phyloP scores from a whole-genome alignment of 202 grass and related monocot genomes.

The Eragrostis tef region DNA sequence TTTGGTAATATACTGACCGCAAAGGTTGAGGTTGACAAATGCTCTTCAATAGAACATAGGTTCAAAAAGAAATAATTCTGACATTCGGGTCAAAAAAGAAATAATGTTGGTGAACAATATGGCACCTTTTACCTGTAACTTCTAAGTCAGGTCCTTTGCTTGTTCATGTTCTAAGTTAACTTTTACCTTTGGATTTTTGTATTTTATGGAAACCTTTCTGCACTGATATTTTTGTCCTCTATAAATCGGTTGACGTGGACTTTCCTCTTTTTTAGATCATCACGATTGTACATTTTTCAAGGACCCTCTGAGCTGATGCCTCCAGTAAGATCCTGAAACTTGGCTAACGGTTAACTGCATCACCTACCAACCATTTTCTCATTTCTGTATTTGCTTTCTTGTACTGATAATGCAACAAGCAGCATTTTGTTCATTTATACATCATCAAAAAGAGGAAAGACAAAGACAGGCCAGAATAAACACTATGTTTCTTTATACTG shows the following conservation, averaged over 20 bases:
- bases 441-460: conserved; percentile 1
- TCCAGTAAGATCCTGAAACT: conserved; percentile 68
- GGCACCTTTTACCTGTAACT: neutral
- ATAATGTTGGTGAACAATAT: conserved; percentile 32
- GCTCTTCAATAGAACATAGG: neutral
- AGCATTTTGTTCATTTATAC: conserved; percentile 26
- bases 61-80: neutral
- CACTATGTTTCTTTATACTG: neutral
- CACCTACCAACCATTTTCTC: conserved; percentile 10
- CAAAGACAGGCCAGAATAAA: neutral
- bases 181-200: neutral
- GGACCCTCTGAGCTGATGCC: conserved; percentile 93
- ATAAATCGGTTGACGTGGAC: conserved; percentile 11
- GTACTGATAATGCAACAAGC: conserved; percentile 26
- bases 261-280: conserved; percentile 59
- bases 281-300: conserved; percentile 89
- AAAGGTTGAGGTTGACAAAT: neutral
- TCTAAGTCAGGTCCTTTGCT: neutral
- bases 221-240: neutral
- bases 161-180: conserved; percentile 20
- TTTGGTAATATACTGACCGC: neutral
- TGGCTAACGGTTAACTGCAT: conserved; percentile 1
- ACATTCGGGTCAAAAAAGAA: conserved; percentile 1
- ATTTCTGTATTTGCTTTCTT: conserved; percentile 31
- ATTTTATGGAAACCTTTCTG: conserved; percentile 12